Evolutionary conservation across 306 rosid genomes (phyloP), one percentile per base, ranked within the genome.

Genomic region (Quercus parvula): DNA sequence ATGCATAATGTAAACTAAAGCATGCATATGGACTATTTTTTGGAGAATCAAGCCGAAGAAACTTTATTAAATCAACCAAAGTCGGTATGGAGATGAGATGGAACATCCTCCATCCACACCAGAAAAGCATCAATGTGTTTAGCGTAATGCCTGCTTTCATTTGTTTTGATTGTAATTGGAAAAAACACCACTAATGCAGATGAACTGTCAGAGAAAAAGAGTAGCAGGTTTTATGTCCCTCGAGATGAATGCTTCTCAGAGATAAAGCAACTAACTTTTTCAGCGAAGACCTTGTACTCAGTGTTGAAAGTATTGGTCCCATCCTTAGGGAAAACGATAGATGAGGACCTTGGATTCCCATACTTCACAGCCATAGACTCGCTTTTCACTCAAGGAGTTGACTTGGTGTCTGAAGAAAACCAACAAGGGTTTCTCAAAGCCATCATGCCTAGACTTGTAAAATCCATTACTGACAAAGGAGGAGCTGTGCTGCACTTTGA

Each of bases 161-260:
- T 49, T 49, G 15, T 49, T 49, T 49, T 12, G 54, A 49, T 49
- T 13, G 11, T 41, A 41, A 49, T 49, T 49, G 54, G 54, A 49
- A 49, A 49, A 49, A 49, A 2, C 17, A 12, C 54, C 54, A 49
- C 54, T 49, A 49, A 49, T 49, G 54, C 77, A 90, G 93, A 90
- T 56, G 83, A 91, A 19, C 18, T 31, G 1, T 87, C 87, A 49
- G 94, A 90, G 78, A 56, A 18, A 52, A 78, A 15, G n/a, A 58
- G 51, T 44, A n/a, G 5, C 3, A 68, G 7, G 35, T 51, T 84
- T 70, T 90, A 90, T 24, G 94, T 90, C 52, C 94, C 94, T 5
- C 82, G 94, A 0, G 94, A 90, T 9, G 94, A 90, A 55, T 82
- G 83, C 28, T 90, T 90, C 66, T 75, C 80, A 13, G 86, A 84